Conservation (phyloP, 2,329 filamentous ascomycete genomes). For the Mollisia scopiformis region DNA sequence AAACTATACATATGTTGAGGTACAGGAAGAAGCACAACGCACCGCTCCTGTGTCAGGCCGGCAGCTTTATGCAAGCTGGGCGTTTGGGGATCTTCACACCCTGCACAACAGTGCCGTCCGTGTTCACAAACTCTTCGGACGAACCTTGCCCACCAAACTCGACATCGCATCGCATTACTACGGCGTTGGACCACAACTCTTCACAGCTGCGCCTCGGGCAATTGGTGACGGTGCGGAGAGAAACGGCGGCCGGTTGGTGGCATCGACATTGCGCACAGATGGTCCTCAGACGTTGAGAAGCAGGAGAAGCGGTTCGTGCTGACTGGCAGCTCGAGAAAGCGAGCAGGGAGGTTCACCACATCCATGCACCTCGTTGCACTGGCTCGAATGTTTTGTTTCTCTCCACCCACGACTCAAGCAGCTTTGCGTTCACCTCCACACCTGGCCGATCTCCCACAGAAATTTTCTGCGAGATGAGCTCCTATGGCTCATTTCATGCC, state of each 20-base stretch:
- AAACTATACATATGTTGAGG: not conserved
- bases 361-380: not conserved
- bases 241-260: not conserved
- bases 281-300: slow-evolving; percentile 7
- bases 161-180: not conserved
- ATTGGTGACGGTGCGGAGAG: slow-evolving; percentile 7
- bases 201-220: not conserved
- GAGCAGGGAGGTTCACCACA: not conserved
- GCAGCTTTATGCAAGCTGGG: not conserved
- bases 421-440: not conserved
- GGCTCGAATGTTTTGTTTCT: not conserved
- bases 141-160: not conserved
- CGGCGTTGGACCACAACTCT: not conserved
- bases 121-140: not conserved
- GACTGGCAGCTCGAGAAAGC: not conserved
- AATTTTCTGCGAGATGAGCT: slow-evolving; percentile 3
- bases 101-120: not conserved
- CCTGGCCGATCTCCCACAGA: not conserved
- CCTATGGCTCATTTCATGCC: not conserved
- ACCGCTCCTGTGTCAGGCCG: not conserved
- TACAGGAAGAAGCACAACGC: not conserved
- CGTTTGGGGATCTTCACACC: not conserved
- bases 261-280: slow-evolving; percentile 8
- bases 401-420: not conserved
- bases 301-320: slow-evolving; percentile 12